These are phyloP conservation scores for Chenopodium berlandieri DNA, from an alignment of 148 eudicot genomes.

Conservation along the genomic window DNA sequence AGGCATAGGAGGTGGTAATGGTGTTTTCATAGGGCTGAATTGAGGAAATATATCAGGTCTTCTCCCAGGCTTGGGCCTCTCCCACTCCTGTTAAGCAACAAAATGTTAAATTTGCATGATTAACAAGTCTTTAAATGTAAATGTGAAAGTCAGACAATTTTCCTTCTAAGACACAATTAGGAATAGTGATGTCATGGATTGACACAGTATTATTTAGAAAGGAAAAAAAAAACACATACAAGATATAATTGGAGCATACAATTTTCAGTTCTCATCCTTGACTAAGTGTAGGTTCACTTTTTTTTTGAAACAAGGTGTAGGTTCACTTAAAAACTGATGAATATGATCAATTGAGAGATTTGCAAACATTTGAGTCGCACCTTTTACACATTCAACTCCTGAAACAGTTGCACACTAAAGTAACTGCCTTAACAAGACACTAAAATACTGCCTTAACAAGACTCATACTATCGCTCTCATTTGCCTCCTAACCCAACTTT, in stretches of 20 bases:
- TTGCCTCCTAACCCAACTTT: too few relatives aligned
- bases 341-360: neutral
- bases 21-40: slow-evolving; percentile 96
- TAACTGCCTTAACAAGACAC: neutral
- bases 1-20: slow-evolving; percentile 92
- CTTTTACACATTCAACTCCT: neutral
- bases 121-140: neutral
- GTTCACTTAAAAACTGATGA: neutral
- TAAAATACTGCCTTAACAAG: neutral
- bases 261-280: neutral
- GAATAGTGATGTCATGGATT: neutral
- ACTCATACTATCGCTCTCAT: too few relatives aligned
- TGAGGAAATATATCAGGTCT: slow-evolving; percentile 87
- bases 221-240: too few relatives aligned
- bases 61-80: slow-evolving; percentile 73
- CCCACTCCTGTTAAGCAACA: slow-evolving; percentile 69
- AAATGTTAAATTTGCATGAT: neutral
- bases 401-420: neutral
- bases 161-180: neutral
- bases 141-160: neutral
- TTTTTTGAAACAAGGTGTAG: too few relatives aligned
- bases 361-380: neutral
- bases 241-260: neutral
- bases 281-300: neutral
- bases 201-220: neutral